phyloP scores from a whole-genome alignment of 2,329 filamentous ascomycete species.

The Tolypocladium pustulatum region DNA sequence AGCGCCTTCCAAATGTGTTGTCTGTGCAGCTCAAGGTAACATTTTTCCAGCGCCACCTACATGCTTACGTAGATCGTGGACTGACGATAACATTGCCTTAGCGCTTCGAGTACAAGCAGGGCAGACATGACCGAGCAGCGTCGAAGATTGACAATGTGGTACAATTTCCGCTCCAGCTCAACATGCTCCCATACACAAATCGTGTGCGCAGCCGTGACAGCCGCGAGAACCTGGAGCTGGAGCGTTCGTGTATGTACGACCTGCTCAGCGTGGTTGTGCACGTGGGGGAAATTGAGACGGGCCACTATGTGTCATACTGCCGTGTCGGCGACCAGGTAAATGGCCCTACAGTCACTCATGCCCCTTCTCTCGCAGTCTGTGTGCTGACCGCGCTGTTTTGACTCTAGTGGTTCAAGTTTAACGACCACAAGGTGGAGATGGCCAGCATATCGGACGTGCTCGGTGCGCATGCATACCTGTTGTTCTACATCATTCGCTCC shows the following conservation, averaged over 20 bases:
- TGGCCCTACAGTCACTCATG: background rate
- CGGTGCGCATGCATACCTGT: conserved; percentile 73
- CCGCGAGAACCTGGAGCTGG: conserved; percentile 45
- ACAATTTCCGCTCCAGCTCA: conserved; percentile 74
- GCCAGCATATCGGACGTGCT: conserved; percentile 80
- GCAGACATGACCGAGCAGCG: conserved; percentile 53
- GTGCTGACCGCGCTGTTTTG: conserved; percentile 7
- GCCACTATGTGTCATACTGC: conserved; percentile 87
- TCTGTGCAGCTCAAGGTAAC: conserved; percentile 84
- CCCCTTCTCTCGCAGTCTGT: background rate
- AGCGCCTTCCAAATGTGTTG: conserved; percentile 75
- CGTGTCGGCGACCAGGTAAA: conserved; percentile 60
- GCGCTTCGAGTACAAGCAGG: conserved; percentile 65
- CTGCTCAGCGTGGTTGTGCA: conserved; percentile 86
- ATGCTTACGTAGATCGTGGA: background rate
- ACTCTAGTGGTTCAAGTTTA: conserved; percentile 81
- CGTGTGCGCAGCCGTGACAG: conserved; percentile 42
- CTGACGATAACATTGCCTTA: conserved; percentile 11
- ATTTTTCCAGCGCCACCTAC: conserved; percentile 5
- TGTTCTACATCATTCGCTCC: conserved; percentile 73
- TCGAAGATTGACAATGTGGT: conserved; percentile 85
- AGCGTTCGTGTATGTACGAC: conserved; percentile 68
- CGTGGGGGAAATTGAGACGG: conserved; percentile 84
- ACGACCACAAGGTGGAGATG: conserved; percentile 84
- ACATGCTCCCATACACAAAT: conserved; percentile 84